A percentile compares a stretch with the other conserved stretches of the same genome.
phyloP scores from a whole-genome alignment of 2,329 filamentous ascomycete genomes.

The Nemania sp. region DNA sequence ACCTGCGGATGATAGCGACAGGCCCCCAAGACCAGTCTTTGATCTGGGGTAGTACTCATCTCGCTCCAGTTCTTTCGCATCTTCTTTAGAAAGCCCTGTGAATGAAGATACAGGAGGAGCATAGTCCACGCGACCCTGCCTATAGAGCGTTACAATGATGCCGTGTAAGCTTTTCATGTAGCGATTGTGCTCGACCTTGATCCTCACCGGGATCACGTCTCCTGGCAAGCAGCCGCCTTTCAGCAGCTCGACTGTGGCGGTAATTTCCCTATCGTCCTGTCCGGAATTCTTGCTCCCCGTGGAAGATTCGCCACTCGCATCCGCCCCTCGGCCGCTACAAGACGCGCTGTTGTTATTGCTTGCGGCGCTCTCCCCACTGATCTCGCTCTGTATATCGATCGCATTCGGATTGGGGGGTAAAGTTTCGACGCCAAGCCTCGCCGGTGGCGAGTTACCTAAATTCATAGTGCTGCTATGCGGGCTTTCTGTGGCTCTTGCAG shows the following conservation, averaged over 20 bases:
- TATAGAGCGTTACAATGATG: conserved; percentile 88
- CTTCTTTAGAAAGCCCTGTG: conserved; percentile 59
- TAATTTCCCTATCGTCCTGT: conserved; percentile 77
- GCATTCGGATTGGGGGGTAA: conserved; percentile 45
- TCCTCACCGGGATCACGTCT: conserved; percentile 77
- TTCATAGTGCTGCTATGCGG: conserved; percentile 47
- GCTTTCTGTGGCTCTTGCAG: conserved; percentile 42
- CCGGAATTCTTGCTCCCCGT: conserved; percentile 54
- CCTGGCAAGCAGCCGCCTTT: conserved; percentile 85
- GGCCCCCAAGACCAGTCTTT: conserved; percentile 79
- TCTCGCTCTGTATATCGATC: conserved; percentile 59
- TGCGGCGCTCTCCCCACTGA: conserved; percentile 70
- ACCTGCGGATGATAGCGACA: conserved; percentile 83
- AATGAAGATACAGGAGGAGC: conserved; percentile 58
- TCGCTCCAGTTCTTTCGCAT: conserved; percentile 70
- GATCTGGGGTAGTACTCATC: conserved; percentile 88
- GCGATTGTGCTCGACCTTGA: conserved; percentile 86
- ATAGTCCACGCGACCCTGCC: conserved; percentile 88
- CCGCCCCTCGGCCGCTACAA: conserved; percentile 53
- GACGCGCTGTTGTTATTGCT: conserved; percentile 68
- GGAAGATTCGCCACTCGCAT: conserved; percentile 52
- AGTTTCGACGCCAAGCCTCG: conserved; percentile 39
- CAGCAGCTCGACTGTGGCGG: conserved; percentile 79
- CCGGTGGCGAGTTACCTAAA: conserved; percentile 44
- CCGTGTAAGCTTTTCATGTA: conserved; percentile 88